Evolutionary conservation across 148 eudicot species (phyloP), one percentile per base, ranked within the genome.

Genomic region (Limonium bicolor): DNA sequence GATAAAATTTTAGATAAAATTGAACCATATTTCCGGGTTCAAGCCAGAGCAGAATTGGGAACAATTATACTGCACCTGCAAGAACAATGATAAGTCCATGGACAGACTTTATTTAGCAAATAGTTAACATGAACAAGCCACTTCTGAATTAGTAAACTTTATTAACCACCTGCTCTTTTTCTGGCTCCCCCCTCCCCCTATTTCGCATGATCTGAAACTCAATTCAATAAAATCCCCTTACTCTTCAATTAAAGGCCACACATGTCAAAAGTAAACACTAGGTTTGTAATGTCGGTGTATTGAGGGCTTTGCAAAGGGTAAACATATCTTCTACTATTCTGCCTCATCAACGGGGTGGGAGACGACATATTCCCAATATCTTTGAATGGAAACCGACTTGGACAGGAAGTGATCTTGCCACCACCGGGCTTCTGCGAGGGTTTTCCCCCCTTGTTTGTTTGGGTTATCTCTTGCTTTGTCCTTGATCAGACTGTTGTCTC

Each of bases 341-440:
- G 83, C 64, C 59, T 80, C 43, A 42, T 55, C 36, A 69, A 50
- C 2, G 86, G 76, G 7, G n/a, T n/a, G n/a, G n/a, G n/a, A n/a
- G n/a, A n/a, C n/a, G 81, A 71, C 23, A 62, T 33, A 41, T 85
- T 92, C 32, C 78, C 78, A 33, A 92, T 65, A 25, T 85, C 73
- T 48, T 54, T 62, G 23, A 92, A 73, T 8, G 99, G 80, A 10
- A 59, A 44, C 35, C 88, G 72, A 47, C 52, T 66, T 10, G 35
- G 43, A 12, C 55, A 65, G 35, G 19, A 33, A 41, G 41, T 18
- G 14, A 21, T 52, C 36, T 39, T 56, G 36, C 36, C 48, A 36
- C 36, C 48, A 36, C 47, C 35, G n/a, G n/a, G n/a, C 23, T 41
- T 51, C 27, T 68, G 42, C 31, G 32, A 14, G 33, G 48, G 47